Evolutionary conservation across 2,329 filamentous ascomycete species (phyloP), one percentile per base, ranked within the genome.

Genomic region (Trichoderma sp.): DNA sequence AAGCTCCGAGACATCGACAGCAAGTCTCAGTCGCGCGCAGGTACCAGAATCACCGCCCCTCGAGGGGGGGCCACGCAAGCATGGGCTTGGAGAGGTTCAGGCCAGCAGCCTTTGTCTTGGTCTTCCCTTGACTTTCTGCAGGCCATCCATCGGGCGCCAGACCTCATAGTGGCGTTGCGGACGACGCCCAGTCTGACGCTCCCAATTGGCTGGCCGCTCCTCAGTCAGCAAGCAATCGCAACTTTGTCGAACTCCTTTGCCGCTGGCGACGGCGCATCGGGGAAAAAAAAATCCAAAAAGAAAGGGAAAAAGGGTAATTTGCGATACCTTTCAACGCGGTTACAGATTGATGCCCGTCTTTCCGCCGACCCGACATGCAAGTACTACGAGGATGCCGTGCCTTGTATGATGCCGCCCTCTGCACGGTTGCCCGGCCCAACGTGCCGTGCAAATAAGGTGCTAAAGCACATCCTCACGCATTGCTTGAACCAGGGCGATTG

Each of bases 1-100:
- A 32, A 32, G 50, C 37, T 61, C 58, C 50, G 52, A 67, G 50
- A 67, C 65, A 29, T 57, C 48, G 34, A 50, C 56, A 42, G 56
- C 59, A 64, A 27, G 34, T 56, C 37, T 53, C 52, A 48, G 35
- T 39, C 59, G 22, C 52, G 27, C 60, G 66, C 59, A 68, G 39
- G 59, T 50, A 64, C 60, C 35, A 54, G 56, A 67, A 50, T 54
- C 56, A 45, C 48, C 56, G 19, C 42, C 15, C 15, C 52, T 37
- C n/a, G 50, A n/a, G n/a, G 6, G 35, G n/a, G 13, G 27, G 50
- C 27, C 50, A 54, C 17, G 50, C 50, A 32, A 45, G n/a, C 39
- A 45, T 45, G 22, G 17, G 29, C 52, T 34, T 34, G 27, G 34
- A 54, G 52, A 27, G 17, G 19, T 52, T 15, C 5, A 45, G 4